Evolutionary conservation across 2,329 filamentous ascomycete genomes (phyloP).

Genomic region (Samsoniella hepiali): DNA sequence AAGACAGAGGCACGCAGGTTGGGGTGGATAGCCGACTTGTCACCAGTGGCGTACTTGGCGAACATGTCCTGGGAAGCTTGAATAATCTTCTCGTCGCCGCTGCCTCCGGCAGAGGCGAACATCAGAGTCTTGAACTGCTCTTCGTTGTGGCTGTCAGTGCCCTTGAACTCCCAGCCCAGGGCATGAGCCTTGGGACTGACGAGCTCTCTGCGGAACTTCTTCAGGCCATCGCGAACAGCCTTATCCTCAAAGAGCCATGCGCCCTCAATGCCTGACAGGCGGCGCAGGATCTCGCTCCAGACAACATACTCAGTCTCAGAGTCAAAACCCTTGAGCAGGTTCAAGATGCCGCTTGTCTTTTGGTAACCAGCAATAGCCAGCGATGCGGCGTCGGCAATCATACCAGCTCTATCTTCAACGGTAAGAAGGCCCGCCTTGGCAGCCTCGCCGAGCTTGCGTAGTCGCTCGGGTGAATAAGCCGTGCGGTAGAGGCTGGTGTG

Average conservation of each 20-base stretch:
- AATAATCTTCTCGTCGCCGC: conserved; percentile 75
- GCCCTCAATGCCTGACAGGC: conserved; percentile 72
- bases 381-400: conserved; percentile 90
- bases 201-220: conserved; percentile 77
- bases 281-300: conserved; percentile 86
- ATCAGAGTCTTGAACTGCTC: conserved; percentile 94
- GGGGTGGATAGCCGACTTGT: conserved; percentile 79
- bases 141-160: conserved; percentile 80
- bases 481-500: conserved; percentile 92
- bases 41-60: conserved; percentile 74
- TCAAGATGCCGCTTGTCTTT: conserved; percentile 85
- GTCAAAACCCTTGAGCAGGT: conserved; percentile 79
- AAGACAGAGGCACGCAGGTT: conserved; percentile 89
- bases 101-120: conserved; percentile 78
- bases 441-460: conserved; percentile 82
- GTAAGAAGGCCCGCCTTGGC: conserved; percentile 69
- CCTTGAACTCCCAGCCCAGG: conserved; percentile 83
- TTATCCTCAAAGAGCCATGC: conserved; percentile 81
- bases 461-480: conserved; percentile 76
- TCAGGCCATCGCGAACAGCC: conserved; percentile 68
- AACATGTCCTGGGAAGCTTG: conserved; percentile 88
- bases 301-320: conserved; percentile 86
- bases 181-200: conserved; percentile 78
- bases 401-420: conserved; percentile 88
- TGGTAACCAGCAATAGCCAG: conserved; percentile 88